These are phyloP conservation scores for Candida parachauliodes DNA, from an alignment of 805 yeast species.

Conservation along the genomic window DNA sequence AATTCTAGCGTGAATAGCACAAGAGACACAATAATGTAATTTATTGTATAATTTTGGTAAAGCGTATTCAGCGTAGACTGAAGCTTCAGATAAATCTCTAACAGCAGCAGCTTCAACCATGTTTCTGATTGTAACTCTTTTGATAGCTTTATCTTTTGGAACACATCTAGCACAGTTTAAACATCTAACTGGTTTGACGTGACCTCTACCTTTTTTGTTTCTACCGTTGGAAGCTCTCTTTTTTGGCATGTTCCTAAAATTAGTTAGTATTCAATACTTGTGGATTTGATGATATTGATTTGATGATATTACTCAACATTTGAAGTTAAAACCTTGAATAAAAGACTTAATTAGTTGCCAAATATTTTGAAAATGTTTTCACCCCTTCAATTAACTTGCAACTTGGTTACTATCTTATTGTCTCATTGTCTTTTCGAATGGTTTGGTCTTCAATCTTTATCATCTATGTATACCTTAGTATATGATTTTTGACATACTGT, in stretches of 20 bases:
- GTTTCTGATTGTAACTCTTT: constrained; percentile 99
- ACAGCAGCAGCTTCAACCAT: constrained; percentile 99
- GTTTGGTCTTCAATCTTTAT: background rate
- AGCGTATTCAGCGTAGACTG: constrained; percentile 98
- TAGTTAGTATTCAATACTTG: constrained; percentile 5
- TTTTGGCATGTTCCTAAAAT: constrained; percentile 81
- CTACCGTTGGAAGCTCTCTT: constrained; percentile 99
- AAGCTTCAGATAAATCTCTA: constrained; percentile 99
- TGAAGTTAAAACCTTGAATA: too few relatives aligned
- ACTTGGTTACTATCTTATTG: background rate
- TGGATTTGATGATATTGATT: too few relatives aligned
- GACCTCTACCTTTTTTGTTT: constrained; percentile 99
- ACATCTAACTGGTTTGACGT: constrained; percentile 99
- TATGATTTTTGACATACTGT: constrained; percentile 4
- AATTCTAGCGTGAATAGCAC: constrained; percentile 99
- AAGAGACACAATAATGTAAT: constrained; percentile 99
- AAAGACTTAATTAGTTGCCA: too few relatives aligned
- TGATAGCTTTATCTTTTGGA: constrained; percentile 99
- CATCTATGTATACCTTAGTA: constrained; percentile 1
- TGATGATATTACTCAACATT: too few relatives aligned
- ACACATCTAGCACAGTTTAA: constrained; percentile 99
- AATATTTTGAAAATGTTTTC: too few relatives aligned
- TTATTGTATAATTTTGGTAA: constrained; percentile 99
- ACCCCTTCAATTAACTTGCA: too few relatives aligned
- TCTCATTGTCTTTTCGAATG: background rate